Evolutionary conservation across 192 early-diverging fungal genomes (phyloP), one percentile per base, ranked within the genome.

Genomic region (Mortierella claussenii): DNA sequence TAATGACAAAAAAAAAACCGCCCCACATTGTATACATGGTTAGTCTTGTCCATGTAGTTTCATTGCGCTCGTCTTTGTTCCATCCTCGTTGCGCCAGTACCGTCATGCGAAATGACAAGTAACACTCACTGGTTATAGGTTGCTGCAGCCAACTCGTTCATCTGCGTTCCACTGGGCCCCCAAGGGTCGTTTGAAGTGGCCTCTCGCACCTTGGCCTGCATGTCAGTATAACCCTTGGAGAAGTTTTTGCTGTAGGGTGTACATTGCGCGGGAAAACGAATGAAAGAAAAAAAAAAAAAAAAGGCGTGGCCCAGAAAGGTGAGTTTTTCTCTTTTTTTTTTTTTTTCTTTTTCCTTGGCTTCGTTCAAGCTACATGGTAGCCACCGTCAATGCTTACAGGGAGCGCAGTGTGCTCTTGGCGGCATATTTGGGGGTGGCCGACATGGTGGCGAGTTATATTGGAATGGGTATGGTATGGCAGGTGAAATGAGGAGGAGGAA

Each of bases 151-250:
- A 98, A 93, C 57, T 95, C 93, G 61, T 85, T 84, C 93, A 98
- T 93, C 57, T 92, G 80, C 1, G 84, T 60, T 18, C 87, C 87
- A 15, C 91, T 87, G 17, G 96, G 94, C 9, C 88, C 90, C 78
- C 90, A 88, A 56, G 88, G 81, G 69, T 93, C 90, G 69, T 93
- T 94, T 2, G 90, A 92, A 4, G 93, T 94, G 13, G 91, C 93
- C 54, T 88, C 82, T 53, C 90, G 87, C 51, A 96, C 96, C 87
- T 95, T 98, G 81, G 90, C 89, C 80, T 98, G 94, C 32, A 95
- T 90, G 68, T 96, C 94, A 52, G 92, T 87, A 79, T 96, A 98
- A 9, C 96, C 95, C 74, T 92, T 93, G 64, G 91, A 90, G 80
- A 91, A 93, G 81, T 95, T 95, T 86, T 95, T 95, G 59, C 91